Conservation (phyloP, 1,139 yeast genomes). For the Sugiyamaella castrensis region DNA sequence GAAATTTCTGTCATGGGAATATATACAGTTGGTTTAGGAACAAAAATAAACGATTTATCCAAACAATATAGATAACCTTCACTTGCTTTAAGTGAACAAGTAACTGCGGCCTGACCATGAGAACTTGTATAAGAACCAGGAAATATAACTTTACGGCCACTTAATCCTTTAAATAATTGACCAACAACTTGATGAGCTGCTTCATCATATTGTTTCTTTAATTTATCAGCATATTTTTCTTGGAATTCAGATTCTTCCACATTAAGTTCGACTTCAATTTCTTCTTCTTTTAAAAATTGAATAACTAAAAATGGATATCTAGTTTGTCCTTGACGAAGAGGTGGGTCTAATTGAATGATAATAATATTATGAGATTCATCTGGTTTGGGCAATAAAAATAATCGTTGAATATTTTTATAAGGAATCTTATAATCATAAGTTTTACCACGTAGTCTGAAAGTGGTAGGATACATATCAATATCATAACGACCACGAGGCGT, state of each 20-base stretch:
- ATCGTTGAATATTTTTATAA: conserved; percentile 83
- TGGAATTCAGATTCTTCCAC: conserved; percentile 80
- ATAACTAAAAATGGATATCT: conserved; percentile 88
- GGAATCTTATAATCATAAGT: conserved; percentile 96
- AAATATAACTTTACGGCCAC: conserved; percentile 78
- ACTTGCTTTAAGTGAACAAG: conserved; percentile 90
- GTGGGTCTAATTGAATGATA: conserved; percentile 91
- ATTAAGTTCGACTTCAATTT: conserved; percentile 85
- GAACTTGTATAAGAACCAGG: conserved; percentile 82
- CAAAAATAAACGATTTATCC: conserved; percentile 85
- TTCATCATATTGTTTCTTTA: conserved; percentile 73
- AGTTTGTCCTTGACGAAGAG: conserved; percentile 92
- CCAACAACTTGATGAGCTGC: conserved; percentile 83
- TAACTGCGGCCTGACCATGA: conserved; percentile 69
- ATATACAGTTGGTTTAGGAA: conserved; percentile 91
- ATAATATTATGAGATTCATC: conserved; percentile 89
- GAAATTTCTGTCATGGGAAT: conserved; percentile 83
- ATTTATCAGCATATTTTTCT: conserved; percentile 70
- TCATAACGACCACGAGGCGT: conserved; percentile 98
- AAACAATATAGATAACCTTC: conserved; percentile 91
- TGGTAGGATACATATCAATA: conserved; percentile 85
- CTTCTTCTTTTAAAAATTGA: conserved; percentile 88
- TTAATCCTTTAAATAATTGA: conserved; percentile 84
- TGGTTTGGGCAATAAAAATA: conserved; percentile 88
- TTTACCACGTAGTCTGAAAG: conserved; percentile 91